Evolutionary conservation across 106 monocot species (phyloP).

Genomic region (Vanilla planifolia): DNA sequence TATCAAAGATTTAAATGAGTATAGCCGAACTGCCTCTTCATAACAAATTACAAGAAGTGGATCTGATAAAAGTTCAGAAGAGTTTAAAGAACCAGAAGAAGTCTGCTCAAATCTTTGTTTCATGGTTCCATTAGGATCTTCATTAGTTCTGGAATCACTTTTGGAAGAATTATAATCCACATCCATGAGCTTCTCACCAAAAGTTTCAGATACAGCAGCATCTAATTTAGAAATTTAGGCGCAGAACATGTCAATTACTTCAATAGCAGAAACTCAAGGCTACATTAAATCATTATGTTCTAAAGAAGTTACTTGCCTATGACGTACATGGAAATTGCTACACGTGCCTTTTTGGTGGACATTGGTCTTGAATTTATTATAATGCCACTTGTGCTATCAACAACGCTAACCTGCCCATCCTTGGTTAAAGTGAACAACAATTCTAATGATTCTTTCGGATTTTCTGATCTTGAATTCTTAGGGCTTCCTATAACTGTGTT

Average conservation of each 20-base stretch:
- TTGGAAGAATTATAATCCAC: conserved; percentile 18
- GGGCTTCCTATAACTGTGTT: conserved; percentile 16
- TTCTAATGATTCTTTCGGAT: conserved; percentile 20
- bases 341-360: conserved; percentile 39
- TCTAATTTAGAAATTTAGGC: conserved; percentile 17
- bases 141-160: conserved; percentile 15
- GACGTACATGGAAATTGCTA: conserved; percentile 85
- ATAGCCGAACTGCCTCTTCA: conserved; percentile 51
- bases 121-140: conserved; percentile 16
- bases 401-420: conserved; percentile 44
- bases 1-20: conserved; percentile 52
- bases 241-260: conserved; percentile 1
- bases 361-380: conserved; percentile 28
- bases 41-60: conserved; percentile 66
- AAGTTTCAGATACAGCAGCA: conserved; percentile 8
- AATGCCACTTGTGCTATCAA: conserved; percentile 55
- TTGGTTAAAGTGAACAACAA: conserved; percentile 55
- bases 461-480: conserved; percentile 10
- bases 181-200: conserved; percentile 16
- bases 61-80: conserved; percentile 25
- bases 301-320: conserved; percentile 67
- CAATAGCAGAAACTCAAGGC: neutral
- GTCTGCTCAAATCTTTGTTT: conserved; percentile 19
- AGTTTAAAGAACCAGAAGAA: conserved; percentile 13
- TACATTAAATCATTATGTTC: conserved; percentile 4